Base-by-base conservation (phyloP, 2,329 filamentous ascomycete species). In the Cytospora chrysosperma region DNA sequence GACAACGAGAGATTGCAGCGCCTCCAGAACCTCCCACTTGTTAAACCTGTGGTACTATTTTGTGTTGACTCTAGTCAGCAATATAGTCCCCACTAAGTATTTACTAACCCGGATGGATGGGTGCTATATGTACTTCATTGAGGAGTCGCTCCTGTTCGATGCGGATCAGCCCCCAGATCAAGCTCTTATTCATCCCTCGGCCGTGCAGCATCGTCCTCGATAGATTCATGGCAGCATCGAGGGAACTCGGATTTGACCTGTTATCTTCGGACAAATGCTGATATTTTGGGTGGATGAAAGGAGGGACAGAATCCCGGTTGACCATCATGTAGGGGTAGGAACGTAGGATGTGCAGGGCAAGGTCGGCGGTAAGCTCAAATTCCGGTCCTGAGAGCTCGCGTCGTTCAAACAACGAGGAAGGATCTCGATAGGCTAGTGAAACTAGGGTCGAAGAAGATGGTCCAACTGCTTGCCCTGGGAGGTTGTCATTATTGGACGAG, bases 121-220 rank as follows among this genome's bases (percentile, higher is more conserved):
- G 28, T 37, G n/a, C 27, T 47, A 51, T 51, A 57, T 47, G 43
- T 57, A 62, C 60, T 32, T 62, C 60, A 28, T 56, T 52, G 4
- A 62, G 60, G 53, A 62, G 60, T 52, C 60, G 60, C 32, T 62
- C 60, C 51, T 62, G 60, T 57, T 62, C 60, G 24, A 53, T 58
- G 54, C 37, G 43, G 10, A 62, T 53, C 43, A 62, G 28, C 32
- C 53, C 56, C 60, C 60, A 62, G 17, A 62, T 58, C 47, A 62
- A 55, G 28, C 47, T 57, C 60, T 52, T 62, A 26, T 62, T 62
- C 53, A 57, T 56, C 21, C 60, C n/a, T 24, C 43, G 53, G 47
- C 60, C 60, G 47, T 55, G 54, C 37, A 62, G 34, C 37, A 57
- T 27, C 53, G 56, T 57, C 60, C 58, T 62, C 27, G 60, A 52